Conservation (phyloP, 2,329 filamentous ascomycete species). For the Neoscytalidium dimidiatum region DNA sequence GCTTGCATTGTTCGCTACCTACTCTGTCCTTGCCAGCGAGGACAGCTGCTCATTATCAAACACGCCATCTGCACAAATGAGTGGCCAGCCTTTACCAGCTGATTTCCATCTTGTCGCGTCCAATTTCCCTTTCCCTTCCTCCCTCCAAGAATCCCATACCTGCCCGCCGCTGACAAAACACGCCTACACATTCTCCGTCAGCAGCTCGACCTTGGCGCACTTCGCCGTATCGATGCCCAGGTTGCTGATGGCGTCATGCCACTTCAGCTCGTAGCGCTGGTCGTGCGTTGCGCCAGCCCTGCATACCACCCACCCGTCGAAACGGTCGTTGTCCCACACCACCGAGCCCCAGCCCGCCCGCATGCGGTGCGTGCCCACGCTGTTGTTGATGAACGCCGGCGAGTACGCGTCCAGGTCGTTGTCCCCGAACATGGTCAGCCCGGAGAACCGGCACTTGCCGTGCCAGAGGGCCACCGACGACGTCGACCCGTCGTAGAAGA, state of each 20-base stretch:
- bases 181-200: not conserved
- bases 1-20: not conserved
- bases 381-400: conserved; percentile 6
- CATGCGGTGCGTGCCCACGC: conserved; percentile 16
- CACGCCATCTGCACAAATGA: not conserved
- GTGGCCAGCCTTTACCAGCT: not conserved
- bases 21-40: not conserved
- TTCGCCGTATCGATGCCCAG: not conserved
- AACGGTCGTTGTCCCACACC: conserved; percentile 20
- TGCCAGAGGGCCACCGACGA: not conserved
- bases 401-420: conserved; percentile 9
- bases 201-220: conserved; percentile 10
- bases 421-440: conserved; percentile 2
- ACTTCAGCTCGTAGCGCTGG: not conserved
- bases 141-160: no score
- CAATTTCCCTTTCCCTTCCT: not conserved
- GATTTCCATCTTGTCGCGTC: not conserved
- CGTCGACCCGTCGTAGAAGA: not conserved
- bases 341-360: not conserved
- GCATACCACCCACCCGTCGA: conserved; percentile 17
- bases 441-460: not conserved
- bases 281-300: no score
- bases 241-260: conserved; percentile 2
- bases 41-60: not conserved
- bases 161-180: no score